phyloP scores from a whole-genome alignment of 2,329 filamentous ascomycete genomes.

The Thielaviopsis euricoi region DNA sequence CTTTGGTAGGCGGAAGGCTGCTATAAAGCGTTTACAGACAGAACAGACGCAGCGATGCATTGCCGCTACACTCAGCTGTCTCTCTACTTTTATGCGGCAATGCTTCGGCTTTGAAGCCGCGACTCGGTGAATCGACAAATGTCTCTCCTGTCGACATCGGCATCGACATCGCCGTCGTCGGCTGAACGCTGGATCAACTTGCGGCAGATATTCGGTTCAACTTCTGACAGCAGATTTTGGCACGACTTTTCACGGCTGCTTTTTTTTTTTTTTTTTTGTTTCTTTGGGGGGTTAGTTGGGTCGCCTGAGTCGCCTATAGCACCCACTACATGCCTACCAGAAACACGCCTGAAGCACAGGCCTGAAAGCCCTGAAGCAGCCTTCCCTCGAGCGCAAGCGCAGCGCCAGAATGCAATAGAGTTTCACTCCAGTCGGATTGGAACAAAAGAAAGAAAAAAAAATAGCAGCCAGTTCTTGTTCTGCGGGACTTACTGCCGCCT shows the following conservation, averaged over 20 bases:
- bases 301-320: no score
- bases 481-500: background rate
- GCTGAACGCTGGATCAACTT: background rate
- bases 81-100: background rate
- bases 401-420: no score
- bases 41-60: no score
- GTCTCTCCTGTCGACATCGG: background rate
- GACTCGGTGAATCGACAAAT: background rate
- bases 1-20: background rate
- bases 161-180: background rate
- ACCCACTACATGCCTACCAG: no score
- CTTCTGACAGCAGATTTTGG: background rate
- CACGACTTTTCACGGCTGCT: background rate
- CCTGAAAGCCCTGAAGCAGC: no score
- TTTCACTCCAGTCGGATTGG: no score
- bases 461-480: background rate
- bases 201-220: background rate
- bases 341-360: no score
- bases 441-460: background rate
- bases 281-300: no score
- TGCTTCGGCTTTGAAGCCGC: background rate
- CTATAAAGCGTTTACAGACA: background rate
- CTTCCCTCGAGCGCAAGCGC: no score
- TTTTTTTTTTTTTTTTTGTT: no score
- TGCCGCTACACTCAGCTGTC: background rate